These are phyloP conservation scores for Thermothelomyces thermophilus DNA, from an alignment of 2,329 filamentous ascomycete genomes.

Conservation along the genomic window DNA sequence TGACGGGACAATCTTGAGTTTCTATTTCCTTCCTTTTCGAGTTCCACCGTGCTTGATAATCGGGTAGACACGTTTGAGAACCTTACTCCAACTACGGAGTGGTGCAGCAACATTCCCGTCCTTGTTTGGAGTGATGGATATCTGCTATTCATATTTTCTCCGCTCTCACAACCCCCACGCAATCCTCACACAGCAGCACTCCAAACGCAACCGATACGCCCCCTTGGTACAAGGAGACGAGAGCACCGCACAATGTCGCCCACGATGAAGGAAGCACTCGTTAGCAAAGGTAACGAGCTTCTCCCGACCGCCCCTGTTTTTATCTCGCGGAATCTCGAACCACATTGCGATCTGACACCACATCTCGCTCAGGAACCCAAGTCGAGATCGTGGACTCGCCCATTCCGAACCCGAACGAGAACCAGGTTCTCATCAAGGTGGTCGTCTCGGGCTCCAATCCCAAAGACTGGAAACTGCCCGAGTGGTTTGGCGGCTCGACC, in stretches of 20 bases:
- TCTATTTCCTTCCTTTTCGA: background rate
- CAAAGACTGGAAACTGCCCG: constrained; percentile 40
- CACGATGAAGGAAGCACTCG: constrained; percentile 30
- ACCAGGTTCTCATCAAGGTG: constrained; percentile 39
- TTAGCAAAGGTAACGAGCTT: constrained; percentile 21
- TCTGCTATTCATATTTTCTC: too few species aligned
- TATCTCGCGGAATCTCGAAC: too few species aligned
- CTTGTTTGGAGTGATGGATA: too few species aligned
- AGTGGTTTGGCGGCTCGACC: constrained; percentile 16
- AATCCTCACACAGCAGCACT: too few species aligned
- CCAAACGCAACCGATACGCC: too few species aligned
- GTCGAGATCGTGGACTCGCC: constrained; percentile 37
- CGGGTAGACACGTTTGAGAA: background rate
- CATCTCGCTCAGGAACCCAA: constrained; percentile 22
- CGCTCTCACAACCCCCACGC: too few species aligned
- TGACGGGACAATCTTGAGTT: background rate
- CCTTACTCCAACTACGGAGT: too few species aligned
- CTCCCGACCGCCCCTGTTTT: too few species aligned
- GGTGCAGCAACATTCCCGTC: too few species aligned
- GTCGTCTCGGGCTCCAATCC: constrained; percentile 40
- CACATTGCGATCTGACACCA: too few species aligned
- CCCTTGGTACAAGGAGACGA: too few species aligned
- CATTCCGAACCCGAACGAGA: constrained; percentile 32
- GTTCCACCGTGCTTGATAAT: background rate
- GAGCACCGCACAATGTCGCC: too few species aligned